phyloP scores from a whole-genome alignment of 768 basidiomycete genomes.

The Serendipita indica region DNA sequence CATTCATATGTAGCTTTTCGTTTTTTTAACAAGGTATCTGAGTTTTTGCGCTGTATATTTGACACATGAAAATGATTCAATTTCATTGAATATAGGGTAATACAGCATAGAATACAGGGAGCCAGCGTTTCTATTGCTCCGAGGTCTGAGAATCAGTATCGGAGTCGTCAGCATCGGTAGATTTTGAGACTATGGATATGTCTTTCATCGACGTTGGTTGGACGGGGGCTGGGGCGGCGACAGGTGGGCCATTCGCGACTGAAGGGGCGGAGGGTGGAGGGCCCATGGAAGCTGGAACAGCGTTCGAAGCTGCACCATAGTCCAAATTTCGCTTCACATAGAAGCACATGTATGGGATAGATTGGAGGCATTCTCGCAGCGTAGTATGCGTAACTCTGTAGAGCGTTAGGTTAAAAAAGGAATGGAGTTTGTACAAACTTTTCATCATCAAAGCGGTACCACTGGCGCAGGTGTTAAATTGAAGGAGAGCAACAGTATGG shows the following conservation, averaged over 20 bases:
- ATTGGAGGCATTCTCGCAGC: conserved; percentile 49
- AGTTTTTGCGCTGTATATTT: too few species aligned
- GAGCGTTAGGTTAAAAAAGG: conserved; percentile 10
- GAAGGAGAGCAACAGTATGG: neutral
- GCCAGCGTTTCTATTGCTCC: neutral
- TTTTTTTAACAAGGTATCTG: too few species aligned
- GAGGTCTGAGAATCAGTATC: neutral
- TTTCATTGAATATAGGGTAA: neutral
- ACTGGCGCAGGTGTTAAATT: conserved; percentile 31
- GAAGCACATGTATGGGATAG: conserved; percentile 87
- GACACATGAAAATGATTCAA: neutral
- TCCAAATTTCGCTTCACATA: conserved; percentile 84
- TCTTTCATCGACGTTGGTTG: neutral
- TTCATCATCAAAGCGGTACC: conserved; percentile 92
- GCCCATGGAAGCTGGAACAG: neutral
- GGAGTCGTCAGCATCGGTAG: neutral
- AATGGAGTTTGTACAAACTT: conserved; percentile 37
- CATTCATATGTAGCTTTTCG: neutral
- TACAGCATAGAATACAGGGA: neutral
- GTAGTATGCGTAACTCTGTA: conserved; percentile 56
- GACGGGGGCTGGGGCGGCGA: neutral
- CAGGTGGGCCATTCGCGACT: neutral
- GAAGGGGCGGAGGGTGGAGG: neutral
- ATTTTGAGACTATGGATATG: neutral
- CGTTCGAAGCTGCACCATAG: conserved; percentile 27